phyloP scores from a whole-genome alignment of 169 alveolate genomes.

The Plasmodium vivax region DNA sequence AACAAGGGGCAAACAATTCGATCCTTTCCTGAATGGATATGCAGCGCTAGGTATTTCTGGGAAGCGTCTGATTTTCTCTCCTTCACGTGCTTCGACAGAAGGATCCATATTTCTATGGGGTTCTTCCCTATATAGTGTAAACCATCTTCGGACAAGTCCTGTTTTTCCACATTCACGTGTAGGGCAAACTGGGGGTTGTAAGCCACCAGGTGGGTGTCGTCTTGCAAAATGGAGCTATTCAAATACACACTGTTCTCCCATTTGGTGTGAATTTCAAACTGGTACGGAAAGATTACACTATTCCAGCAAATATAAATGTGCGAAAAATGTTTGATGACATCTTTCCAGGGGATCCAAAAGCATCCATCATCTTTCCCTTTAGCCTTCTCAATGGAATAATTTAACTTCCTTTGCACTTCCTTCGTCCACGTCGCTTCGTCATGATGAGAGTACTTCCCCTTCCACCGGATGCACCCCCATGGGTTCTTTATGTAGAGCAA shows the following conservation, averaged over 20 bases:
- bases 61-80: slow-evolving; percentile 76
- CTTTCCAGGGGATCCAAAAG: slow-evolving; percentile 93
- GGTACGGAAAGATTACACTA: slow-evolving; percentile 81
- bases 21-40: slow-evolving; percentile 77
- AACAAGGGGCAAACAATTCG: slow-evolving; percentile 83
- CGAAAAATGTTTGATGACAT: slow-evolving; percentile 89
- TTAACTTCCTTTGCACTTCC: slow-evolving; percentile 72
- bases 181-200: slow-evolving; percentile 88
- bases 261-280: slow-evolving; percentile 79
- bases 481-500: slow-evolving; percentile 92
- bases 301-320: slow-evolving; percentile 92
- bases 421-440: slow-evolving; percentile 81
- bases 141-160: slow-evolving; percentile 68
- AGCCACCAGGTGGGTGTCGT: slow-evolving; percentile 87
- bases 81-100: slow-evolving; percentile 81
- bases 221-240: slow-evolving; percentile 80
- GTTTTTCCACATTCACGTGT: slow-evolving; percentile 44
- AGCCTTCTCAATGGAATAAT: slow-evolving; percentile 66
- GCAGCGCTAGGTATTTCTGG: slow-evolving; percentile 84
- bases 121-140: slow-evolving; percentile 58
- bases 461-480: slow-evolving; percentile 94
- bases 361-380: slow-evolving; percentile 86
- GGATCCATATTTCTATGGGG: slow-evolving; percentile 82
- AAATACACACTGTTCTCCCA: slow-evolving; percentile 83
- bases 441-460: slow-evolving; percentile 85